Conservation (phyloP, 1,284 basidiomycete species). For the Phenoliferia sp. region DNA sequence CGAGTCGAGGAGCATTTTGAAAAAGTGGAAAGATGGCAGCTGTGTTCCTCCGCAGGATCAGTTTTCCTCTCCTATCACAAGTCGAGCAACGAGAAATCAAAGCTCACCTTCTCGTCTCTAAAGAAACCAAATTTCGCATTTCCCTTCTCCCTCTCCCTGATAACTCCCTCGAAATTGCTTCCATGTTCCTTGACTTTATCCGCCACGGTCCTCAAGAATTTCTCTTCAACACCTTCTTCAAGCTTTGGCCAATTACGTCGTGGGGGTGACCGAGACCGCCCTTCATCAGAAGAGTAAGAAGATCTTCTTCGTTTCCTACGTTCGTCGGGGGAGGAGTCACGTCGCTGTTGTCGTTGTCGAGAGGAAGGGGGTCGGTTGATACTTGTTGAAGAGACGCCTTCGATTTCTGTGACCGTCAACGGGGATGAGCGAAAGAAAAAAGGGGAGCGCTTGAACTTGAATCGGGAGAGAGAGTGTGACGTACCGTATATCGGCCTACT, state of each 20-base stretch:
- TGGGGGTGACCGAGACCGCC: slow-evolving; percentile 33
- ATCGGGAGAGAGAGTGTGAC: too few species aligned
- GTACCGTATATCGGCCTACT: slow-evolving; percentile 72
- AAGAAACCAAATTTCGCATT: slow-evolving; percentile 82
- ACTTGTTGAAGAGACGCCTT: not conserved
- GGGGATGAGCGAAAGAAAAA: not conserved
- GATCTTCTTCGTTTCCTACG: not conserved
- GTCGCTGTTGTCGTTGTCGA: not conserved
- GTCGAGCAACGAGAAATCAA: not conserved
- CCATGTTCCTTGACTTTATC: slow-evolving; percentile 77
- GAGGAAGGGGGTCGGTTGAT: not conserved
- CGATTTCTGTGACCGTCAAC: slow-evolving; percentile 1
- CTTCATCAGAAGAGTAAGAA: slow-evolving; percentile 7
- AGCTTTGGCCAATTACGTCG: slow-evolving; percentile 49
- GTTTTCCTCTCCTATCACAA: not conserved
- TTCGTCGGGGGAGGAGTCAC: slow-evolving; percentile 6
- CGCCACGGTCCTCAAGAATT: slow-evolving; percentile 78
- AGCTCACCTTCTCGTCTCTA: slow-evolving; percentile 59
- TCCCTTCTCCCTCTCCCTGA: slow-evolving; percentile 68
- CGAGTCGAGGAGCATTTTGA: slow-evolving; percentile 66
- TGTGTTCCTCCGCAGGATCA: slow-evolving; percentile 40
- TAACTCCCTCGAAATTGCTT: slow-evolving; percentile 63
- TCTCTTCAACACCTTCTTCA: slow-evolving; percentile 63
- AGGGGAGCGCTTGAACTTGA: too few species aligned
- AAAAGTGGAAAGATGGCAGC: slow-evolving; percentile 77